phyloP scores from a whole-genome alignment of 1,284 basidiomycete species.

The Irpex lacteus region DNA sequence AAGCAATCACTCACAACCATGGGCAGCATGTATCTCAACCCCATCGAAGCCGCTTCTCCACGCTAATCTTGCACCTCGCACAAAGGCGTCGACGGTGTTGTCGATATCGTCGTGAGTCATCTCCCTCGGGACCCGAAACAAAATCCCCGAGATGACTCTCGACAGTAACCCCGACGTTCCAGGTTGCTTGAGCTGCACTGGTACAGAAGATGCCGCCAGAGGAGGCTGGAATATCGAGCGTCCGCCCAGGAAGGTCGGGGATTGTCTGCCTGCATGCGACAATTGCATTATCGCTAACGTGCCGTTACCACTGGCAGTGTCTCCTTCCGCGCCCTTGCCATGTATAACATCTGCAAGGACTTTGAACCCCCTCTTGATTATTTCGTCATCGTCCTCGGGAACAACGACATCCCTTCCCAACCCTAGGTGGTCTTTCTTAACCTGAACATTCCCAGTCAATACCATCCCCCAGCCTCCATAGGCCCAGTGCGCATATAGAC shows the following conservation, averaged over 20 bases:
- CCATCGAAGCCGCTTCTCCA: slow-evolving; percentile 83
- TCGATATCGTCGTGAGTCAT: slow-evolving; percentile 66
- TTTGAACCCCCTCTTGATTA: slow-evolving; percentile 46
- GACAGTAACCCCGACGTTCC: slow-evolving; percentile 15
- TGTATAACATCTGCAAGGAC: slow-evolving; percentile 52
- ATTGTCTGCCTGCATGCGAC: slow-evolving; percentile 86
- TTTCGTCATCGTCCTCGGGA: slow-evolving; percentile 42
- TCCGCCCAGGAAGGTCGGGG: slow-evolving; percentile 70
- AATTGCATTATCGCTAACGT: slow-evolving; percentile 77
- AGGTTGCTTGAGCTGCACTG: slow-evolving; percentile 38
- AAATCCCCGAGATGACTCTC: not conserved
- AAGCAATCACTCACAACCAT: slow-evolving; percentile 67
- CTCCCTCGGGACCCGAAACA: slow-evolving; percentile 65
- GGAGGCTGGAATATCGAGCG: slow-evolving; percentile 58
- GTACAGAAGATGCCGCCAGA: slow-evolving; percentile 71
- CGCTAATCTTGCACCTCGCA: slow-evolving; percentile 68
- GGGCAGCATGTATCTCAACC: slow-evolving; percentile 84
- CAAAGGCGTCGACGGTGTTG: slow-evolving; percentile 63
- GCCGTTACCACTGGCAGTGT: not conserved
- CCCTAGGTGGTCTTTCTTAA: slow-evolving; percentile 69
- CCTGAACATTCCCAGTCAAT: slow-evolving; percentile 87
- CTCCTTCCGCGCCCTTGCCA: slow-evolving; percentile 19
- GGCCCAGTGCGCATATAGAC: slow-evolving; percentile 80
- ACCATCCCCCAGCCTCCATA: slow-evolving; percentile 85
- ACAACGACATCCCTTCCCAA: slow-evolving; percentile 80